Evolutionary conservation across 352 stramenopile species (phyloP).

Genomic region (Globisporangium heterothallicum): DNA sequence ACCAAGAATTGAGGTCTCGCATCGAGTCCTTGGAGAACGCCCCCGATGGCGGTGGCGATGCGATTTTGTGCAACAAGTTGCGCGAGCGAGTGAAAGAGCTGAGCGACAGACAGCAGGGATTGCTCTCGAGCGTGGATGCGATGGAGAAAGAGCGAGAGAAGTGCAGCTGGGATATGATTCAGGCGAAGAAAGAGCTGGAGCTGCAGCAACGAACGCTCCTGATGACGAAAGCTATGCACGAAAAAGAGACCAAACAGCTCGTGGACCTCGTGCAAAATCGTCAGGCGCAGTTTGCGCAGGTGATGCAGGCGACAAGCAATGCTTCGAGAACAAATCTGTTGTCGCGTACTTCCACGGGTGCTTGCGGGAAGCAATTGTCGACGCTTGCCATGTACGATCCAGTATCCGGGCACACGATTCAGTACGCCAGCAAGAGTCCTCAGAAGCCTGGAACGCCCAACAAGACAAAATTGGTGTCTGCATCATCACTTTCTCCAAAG

Average conservation of each 20-base stretch:
- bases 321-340: neutral
- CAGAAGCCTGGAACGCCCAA: slow-evolving; percentile 5
- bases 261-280: slow-evolving; percentile 34
- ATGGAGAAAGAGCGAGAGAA: slow-evolving; percentile 30
- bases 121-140: slow-evolving; percentile 17
- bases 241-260: slow-evolving; percentile 64
- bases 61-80: slow-evolving; percentile 48
- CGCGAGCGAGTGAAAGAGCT: slow-evolving; percentile 25
- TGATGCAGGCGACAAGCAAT: slow-evolving; percentile 21
- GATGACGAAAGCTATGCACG: slow-evolving; percentile 60
- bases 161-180: slow-evolving; percentile 29
- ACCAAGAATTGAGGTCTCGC: slow-evolving; percentile 20
- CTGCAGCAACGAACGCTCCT: slow-evolving; percentile 27
- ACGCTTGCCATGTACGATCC: slow-evolving; percentile 35
- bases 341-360: neutral
- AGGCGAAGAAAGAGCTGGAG: slow-evolving; percentile 29
- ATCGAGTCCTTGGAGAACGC: slow-evolving; percentile 34
- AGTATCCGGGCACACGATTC: slow-evolving; percentile 28
- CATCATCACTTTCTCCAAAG: neutral
- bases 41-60: slow-evolving; percentile 34
- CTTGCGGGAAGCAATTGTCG: neutral
- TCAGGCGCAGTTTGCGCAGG: slow-evolving; percentile 30
- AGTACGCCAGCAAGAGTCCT: slow-evolving; percentile 16
- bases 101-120: slow-evolving; percentile 14
- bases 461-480: neutral